A percentile compares a stretch with the other conserved stretches of the same genome.
Evolutionary conservation across 2,329 filamentous ascomycete species (phyloP).

Genomic region (Aspergillus cejpii): DNA sequence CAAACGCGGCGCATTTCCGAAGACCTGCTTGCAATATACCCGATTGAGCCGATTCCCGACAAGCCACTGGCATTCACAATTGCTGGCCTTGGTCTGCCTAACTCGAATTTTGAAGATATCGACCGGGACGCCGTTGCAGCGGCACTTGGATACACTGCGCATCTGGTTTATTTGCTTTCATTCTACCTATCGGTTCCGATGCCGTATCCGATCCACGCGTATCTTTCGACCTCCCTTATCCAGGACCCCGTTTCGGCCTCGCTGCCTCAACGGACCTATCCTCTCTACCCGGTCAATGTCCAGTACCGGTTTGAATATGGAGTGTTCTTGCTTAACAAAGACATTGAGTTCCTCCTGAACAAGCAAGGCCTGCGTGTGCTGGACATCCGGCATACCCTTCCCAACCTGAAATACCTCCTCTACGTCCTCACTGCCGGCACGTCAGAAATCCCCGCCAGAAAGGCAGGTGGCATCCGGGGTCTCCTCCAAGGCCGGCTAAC

Average conservation of each 20-base stretch:
- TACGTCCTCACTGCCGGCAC: conserved; percentile 82
- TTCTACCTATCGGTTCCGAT: conserved; percentile 73
- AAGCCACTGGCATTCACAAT: conserved; percentile 76
- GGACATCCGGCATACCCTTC: conserved; percentile 84
- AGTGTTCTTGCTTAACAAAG: conserved; percentile 93
- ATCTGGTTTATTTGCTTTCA: conserved; percentile 67
- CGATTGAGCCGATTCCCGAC: conserved; percentile 62
- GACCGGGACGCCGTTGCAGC: conserved; percentile 66
- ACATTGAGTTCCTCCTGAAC: conserved; percentile 68
- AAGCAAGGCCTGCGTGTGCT: conserved; percentile 68
- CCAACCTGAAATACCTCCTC: conserved; percentile 87
- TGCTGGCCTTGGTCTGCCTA: conserved; percentile 68
- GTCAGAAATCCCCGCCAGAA: conserved; percentile 52
- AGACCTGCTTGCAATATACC: conserved; percentile 71
- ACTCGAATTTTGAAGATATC: conserved; percentile 65
- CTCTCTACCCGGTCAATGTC: conserved; percentile 67
- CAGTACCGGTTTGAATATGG: conserved; percentile 93
- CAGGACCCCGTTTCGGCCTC: conserved; percentile 61
- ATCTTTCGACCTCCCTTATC: conserved; percentile 68
- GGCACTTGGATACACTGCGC: conserved; percentile 71
- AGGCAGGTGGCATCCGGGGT: conserved; percentile 49
- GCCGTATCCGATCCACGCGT: conserved; percentile 69
- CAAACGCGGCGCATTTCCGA: conserved; percentile 84
- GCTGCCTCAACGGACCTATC: conserved; percentile 62
- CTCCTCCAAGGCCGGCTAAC: conserved; percentile 37